A percentile compares a stretch with the other conserved stretches of the same genome.
These are phyloP conservation scores for Hsuehochloa calcarea DNA, from an alignment of 176 grass and related monocot species.

Conservation along the genomic window DNA sequence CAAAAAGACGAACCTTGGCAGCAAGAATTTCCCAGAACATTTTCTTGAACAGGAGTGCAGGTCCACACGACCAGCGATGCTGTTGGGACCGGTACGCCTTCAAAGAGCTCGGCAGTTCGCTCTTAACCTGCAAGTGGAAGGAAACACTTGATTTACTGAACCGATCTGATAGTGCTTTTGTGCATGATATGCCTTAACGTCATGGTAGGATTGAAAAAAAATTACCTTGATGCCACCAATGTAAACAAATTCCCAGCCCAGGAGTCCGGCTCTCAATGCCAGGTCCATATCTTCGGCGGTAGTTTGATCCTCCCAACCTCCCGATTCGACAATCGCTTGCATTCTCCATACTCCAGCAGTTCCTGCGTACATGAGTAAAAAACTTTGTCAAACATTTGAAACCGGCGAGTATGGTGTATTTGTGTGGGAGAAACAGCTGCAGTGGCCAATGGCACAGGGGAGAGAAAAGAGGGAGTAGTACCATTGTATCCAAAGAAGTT, in stretches of 20 bases:
- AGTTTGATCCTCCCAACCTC: constrained; percentile 57
- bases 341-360: constrained; percentile 69
- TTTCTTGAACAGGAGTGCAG: constrained; percentile 67
- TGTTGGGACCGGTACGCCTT: constrained; percentile 83
- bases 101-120: constrained; percentile 65
- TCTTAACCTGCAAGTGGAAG: constrained; percentile 57
- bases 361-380: constrained; percentile 29
- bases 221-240: constrained; percentile 58
- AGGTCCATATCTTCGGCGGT: constrained; percentile 83
- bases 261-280: constrained; percentile 57
- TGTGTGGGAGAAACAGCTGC: not conserved
- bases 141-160: not conserved
- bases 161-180: not conserved
- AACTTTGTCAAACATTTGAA: not conserved
- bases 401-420: not conserved
- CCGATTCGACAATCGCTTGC: constrained; percentile 40
- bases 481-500: constrained; percentile 82
- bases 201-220: not conserved
- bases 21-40: constrained; percentile 59
- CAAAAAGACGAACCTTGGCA: constrained; percentile 43
- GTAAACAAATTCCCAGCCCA: constrained; percentile 78
- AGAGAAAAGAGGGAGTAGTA: not conserved
- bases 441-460: not conserved
- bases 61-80: constrained; percentile 90
- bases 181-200: not conserved